phyloP scores from a whole-genome alignment of 2,329 filamentous ascomycete species.

The Fusarium metavorans region DNA sequence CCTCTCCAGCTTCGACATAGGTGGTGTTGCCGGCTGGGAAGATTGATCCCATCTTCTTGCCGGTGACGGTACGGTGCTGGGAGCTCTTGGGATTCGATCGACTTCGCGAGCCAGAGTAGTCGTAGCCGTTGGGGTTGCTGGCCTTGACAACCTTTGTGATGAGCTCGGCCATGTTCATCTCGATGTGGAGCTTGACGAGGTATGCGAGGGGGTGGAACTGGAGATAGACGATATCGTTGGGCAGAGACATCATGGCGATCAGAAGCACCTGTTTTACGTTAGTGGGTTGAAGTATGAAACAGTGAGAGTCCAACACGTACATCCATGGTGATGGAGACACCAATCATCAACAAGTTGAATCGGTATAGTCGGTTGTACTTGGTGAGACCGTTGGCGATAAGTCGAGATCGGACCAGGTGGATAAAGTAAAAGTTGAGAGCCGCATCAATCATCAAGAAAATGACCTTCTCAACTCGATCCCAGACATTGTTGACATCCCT shows the following conservation, averaged over 20 bases:
- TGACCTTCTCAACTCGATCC: conserved; percentile 65
- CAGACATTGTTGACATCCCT: conserved; percentile 62
- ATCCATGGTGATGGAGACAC: conserved; percentile 48
- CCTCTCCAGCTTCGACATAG: conserved; percentile 30
- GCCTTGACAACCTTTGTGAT: conserved; percentile 56
- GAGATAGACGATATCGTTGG: conserved; percentile 50
- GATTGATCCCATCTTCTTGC: conserved; percentile 30
- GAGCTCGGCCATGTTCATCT: conserved; percentile 65
- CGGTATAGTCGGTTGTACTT: conserved; percentile 62
- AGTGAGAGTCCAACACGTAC: neutral
- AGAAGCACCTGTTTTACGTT: conserved; percentile 37
- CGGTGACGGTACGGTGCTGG: conserved; percentile 3
- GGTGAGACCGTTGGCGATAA: conserved; percentile 60
- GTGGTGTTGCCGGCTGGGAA: conserved; percentile 40
- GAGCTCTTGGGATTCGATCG: conserved; percentile 37
- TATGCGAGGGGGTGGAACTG: conserved; percentile 66
- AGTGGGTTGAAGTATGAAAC: neutral
- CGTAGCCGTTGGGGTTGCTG: conserved; percentile 41
- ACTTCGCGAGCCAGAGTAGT: conserved; percentile 40
- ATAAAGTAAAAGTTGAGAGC: conserved; percentile 65
- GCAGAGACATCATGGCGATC: conserved; percentile 49
- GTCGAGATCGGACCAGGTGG: conserved; percentile 57
- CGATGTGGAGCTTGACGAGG: conserved; percentile 65
- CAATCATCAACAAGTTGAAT: conserved; percentile 49
- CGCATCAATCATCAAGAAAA: conserved; percentile 64